A percentile compares a stretch with the other conserved stretches of the same genome.
These are phyloP conservation scores for Trichoderma guizhouense DNA, from an alignment of 2,329 filamentous ascomycete species.

Conservation along the genomic window DNA sequence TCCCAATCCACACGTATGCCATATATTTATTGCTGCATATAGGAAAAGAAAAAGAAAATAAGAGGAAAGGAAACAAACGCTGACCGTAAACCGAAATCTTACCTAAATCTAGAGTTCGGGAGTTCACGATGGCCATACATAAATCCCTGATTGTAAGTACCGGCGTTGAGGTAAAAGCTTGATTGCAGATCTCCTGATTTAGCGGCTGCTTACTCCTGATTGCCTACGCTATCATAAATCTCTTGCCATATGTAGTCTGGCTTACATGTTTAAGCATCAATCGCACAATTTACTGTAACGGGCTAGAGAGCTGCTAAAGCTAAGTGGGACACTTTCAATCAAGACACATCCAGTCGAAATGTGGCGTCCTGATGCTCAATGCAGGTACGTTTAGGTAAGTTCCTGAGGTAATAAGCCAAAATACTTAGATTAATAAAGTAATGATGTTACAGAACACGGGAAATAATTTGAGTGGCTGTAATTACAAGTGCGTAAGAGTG, in stretches of 20 bases:
- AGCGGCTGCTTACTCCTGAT: neutral
- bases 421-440: no score
- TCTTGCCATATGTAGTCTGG: neutral
- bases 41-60: neutral
- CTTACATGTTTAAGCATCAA: neutral
- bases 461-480: no score
- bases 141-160: neutral
- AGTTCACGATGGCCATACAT: neutral
- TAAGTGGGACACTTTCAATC: neutral
- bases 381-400: no score
- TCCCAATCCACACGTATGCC: neutral
- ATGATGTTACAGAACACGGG: no score
- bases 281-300: neutral
- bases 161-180: neutral
- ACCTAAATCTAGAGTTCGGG: neutral
- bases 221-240: neutral
- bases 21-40: neutral
- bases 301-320: neutral
- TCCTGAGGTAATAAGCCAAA: no score
- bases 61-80: neutral
- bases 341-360: no score
- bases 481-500: no score
- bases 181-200: neutral
- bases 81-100: neutral
- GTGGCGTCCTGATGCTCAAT: no score